These are phyloP conservation scores for Papilionanthe hybrid DNA, from an alignment of 116 monocot genomes.

Conservation along the genomic window DNA sequence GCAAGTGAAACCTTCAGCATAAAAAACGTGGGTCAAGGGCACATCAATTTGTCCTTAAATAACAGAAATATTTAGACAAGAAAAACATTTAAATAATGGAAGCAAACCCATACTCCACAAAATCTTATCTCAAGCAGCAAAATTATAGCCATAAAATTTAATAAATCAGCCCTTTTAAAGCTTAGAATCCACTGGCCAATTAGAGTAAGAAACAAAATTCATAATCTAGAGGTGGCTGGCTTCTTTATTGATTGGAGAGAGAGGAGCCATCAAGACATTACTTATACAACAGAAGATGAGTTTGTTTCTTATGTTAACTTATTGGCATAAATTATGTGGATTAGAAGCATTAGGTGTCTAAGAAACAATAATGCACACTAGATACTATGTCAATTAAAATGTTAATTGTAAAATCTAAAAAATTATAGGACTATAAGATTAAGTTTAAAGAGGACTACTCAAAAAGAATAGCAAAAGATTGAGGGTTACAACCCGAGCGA, in stretches of 20 bases:
- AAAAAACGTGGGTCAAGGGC: not conserved
- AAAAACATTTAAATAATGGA: not conserved
- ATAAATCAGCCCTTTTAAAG: not conserved
- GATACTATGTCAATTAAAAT: too few species aligned
- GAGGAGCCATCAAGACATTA: too few species aligned
- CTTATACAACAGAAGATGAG: too few species aligned
- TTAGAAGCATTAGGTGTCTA: too few species aligned
- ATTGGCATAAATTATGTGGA: too few species aligned
- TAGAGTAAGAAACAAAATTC: not conserved
- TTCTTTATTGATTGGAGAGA: not conserved
- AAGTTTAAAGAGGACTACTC: too few species aligned
- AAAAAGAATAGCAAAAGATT: too few species aligned
- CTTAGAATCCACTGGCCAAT: not conserved
- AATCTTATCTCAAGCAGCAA: not conserved
- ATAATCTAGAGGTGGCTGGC: not conserved
- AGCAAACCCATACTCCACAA: not conserved
- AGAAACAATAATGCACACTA: too few species aligned
- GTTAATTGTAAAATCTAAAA: too few species aligned
- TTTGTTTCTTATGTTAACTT: too few species aligned
- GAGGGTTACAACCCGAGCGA: too few species aligned
- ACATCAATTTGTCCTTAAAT: not conserved
- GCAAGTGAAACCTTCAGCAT: conserved; percentile 63
- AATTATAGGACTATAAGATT: too few species aligned
- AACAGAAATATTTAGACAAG: not conserved
- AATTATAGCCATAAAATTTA: not conserved